A percentile compares a stretch with the other conserved stretches of the same genome.
phyloP scores from a whole-genome alignment of 331 rosid species.

The Ulmus americana region DNA sequence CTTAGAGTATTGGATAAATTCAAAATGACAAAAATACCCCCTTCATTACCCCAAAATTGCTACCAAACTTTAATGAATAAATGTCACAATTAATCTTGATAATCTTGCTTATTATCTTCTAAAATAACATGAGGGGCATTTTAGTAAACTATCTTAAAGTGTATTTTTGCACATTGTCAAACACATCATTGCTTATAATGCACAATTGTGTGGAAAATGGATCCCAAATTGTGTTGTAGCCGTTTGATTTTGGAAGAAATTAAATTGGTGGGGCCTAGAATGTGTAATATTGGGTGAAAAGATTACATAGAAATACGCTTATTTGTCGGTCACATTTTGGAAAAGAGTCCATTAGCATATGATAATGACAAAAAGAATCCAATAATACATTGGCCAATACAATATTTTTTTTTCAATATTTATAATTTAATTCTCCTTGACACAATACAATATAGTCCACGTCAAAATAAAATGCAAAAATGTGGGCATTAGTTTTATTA shows the following conservation, averaged over 20 bases:
- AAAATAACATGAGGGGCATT: background rate
- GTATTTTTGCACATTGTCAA: constrained; percentile 6
- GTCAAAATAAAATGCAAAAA: no score
- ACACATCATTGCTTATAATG: background rate
- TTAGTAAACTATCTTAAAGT: background rate
- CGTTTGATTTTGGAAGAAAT: constrained; percentile 15
- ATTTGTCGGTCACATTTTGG: constrained; percentile 10
- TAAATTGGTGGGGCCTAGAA: constrained; percentile 8
- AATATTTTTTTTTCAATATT: background rate
- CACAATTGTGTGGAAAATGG: background rate
- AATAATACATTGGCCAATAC: constrained; percentile 9
- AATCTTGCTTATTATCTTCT: background rate
- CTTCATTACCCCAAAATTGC: background rate
- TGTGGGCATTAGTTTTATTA: no score
- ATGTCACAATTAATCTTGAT: constrained; percentile 4
- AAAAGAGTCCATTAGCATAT: constrained; percentile 21
- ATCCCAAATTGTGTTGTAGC: background rate
- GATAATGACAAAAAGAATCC: constrained; percentile 31
- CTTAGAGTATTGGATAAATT: background rate
- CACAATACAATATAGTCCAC: no score
- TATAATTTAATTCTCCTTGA: background rate
- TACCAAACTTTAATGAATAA: background rate
- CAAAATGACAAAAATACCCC: constrained; percentile 1
- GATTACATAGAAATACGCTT: constrained; percentile 14
- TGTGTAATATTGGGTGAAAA: constrained; percentile 9